Conservation (phyloP, 2,329 filamentous ascomycete species). For the Neonectria punicea region DNA sequence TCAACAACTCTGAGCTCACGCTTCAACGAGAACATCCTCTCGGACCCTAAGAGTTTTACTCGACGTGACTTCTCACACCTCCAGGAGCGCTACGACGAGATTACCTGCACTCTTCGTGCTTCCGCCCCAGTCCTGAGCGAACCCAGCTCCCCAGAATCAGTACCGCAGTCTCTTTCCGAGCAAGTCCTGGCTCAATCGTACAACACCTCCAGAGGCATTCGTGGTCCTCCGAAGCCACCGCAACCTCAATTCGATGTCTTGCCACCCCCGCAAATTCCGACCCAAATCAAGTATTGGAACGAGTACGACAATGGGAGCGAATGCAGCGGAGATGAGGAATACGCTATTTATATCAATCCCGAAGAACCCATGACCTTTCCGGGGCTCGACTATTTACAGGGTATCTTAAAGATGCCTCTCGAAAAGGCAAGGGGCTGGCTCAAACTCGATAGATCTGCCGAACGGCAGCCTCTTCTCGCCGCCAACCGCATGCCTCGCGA, state of each 20-base stretch:
- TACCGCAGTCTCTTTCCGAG: slow-evolving; percentile 27
- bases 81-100: slow-evolving; percentile 60
- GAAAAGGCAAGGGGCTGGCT: slow-evolving; percentile 65
- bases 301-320: slow-evolving; percentile 88
- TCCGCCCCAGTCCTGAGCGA: slow-evolving; percentile 55
- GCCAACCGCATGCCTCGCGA: slow-evolving; percentile 40
- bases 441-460: slow-evolving; percentile 41
- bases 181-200: slow-evolving; percentile 26
- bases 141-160: slow-evolving; percentile 51
- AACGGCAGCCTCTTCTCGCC: slow-evolving; percentile 45
- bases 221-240: slow-evolving; percentile 43
- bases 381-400: slow-evolving; percentile 69
- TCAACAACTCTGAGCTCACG: slow-evolving; percentile 72
- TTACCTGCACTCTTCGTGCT: slow-evolving; percentile 59
- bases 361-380: slow-evolving; percentile 70
- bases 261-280: slow-evolving; percentile 42
- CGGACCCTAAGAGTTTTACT: slow-evolving; percentile 77
- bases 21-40: slow-evolving; percentile 74
- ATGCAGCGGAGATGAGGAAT: slow-evolving; percentile 65
- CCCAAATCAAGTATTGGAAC: slow-evolving; percentile 76
- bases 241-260: slow-evolving; percentile 46
- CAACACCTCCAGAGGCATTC: slow-evolving; percentile 3
- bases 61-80: slow-evolving; percentile 70
- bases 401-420: slow-evolving; percentile 60
- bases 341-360: slow-evolving; percentile 80